Conservation (phyloP, 164 flowering plant genomes). For the Kalanchoe fedtschenkoi region DNA sequence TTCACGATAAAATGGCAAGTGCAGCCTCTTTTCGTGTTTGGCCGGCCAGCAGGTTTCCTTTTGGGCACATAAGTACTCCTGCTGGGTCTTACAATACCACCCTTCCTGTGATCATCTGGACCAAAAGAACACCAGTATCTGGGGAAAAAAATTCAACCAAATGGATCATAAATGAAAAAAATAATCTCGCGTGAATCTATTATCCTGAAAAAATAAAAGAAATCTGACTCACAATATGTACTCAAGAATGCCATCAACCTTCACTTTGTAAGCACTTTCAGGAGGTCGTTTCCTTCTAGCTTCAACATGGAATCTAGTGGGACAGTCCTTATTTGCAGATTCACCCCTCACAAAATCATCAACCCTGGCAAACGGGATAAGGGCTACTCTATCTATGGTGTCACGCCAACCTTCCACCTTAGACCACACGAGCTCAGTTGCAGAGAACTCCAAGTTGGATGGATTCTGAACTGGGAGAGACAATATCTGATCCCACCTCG, state of each 20-base stretch:
- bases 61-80: conserved; percentile 61
- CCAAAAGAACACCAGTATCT: conserved; percentile 99
- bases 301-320: conserved; percentile 92
- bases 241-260: conserved; percentile 93
- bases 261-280: conserved; percentile 51
- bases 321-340: conserved; percentile 71
- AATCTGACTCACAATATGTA: conserved; percentile 65
- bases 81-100: conserved; percentile 80
- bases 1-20: conserved; percentile 95
- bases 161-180: not conserved
- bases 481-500: conserved; percentile 89
- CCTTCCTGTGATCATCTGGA: conserved; percentile 88
- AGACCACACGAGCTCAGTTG: conserved; percentile 77
- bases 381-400: conserved; percentile 65
- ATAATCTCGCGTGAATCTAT: not conserved
- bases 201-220: not conserved
- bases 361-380: conserved; percentile 87
- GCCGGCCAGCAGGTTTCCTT: conserved; percentile 81
- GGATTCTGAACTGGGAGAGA: conserved; percentile 87
- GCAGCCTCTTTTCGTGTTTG: conserved; percentile 90
- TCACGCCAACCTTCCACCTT: conserved; percentile 95
- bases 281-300: conserved; percentile 66
- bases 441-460: conserved; percentile 67
- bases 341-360: conserved; percentile 92
- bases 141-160: conserved; percentile 20